These are phyloP conservation scores for Cryoendolithus antarcticus DNA, from an alignment of 2,329 filamentous ascomycete species.

Conservation along the genomic window DNA sequence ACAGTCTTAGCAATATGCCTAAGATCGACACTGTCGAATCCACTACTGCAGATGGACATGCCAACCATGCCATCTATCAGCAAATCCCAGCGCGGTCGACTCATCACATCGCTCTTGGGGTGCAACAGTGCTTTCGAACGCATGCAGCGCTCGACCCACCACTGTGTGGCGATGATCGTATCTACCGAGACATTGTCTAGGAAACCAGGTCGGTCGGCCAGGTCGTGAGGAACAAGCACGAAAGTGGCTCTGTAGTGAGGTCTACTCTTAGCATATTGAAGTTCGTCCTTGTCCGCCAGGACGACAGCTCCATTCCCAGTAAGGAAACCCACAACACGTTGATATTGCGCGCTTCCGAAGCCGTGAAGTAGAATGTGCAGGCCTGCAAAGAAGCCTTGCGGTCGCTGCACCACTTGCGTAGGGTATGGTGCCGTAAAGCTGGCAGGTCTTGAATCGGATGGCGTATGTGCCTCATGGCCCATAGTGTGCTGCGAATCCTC, in stretches of 20 bases:
- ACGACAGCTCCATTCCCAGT: conserved; percentile 20
- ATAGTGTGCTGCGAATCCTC: conserved; percentile 8
- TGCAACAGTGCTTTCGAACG: conserved; percentile 60
- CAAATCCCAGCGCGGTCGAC: conserved; percentile 55
- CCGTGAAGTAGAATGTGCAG: conserved; percentile 17
- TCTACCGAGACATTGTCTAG: conserved; percentile 15
- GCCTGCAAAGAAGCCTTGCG: conserved; percentile 19
- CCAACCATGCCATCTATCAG: conserved; percentile 45
- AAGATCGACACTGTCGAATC: conserved; percentile 72
- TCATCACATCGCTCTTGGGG: conserved; percentile 59
- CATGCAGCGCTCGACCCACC: conserved; percentile 85
- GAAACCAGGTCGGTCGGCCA: conserved; percentile 13
- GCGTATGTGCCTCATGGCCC: conserved; percentile 22
- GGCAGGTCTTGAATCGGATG: conserved; percentile 23
- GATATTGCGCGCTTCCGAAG: conserved; percentile 12
- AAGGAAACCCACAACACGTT: conserved; percentile 12
- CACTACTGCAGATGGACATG: conserved; percentile 54
- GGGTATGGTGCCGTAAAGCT: neutral
- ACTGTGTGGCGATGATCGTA: conserved; percentile 59
- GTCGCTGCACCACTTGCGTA: neutral
- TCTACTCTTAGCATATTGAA: no score
- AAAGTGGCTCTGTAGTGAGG: neutral
- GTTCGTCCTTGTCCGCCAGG: no score
- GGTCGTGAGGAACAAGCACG: conserved; percentile 22
- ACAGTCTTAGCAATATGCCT: conserved; percentile 72